Evolutionary conservation across 2,329 filamentous ascomycete genomes (phyloP), one percentile per base, ranked within the genome.

Genomic region (Diaporthe helianthi): DNA sequence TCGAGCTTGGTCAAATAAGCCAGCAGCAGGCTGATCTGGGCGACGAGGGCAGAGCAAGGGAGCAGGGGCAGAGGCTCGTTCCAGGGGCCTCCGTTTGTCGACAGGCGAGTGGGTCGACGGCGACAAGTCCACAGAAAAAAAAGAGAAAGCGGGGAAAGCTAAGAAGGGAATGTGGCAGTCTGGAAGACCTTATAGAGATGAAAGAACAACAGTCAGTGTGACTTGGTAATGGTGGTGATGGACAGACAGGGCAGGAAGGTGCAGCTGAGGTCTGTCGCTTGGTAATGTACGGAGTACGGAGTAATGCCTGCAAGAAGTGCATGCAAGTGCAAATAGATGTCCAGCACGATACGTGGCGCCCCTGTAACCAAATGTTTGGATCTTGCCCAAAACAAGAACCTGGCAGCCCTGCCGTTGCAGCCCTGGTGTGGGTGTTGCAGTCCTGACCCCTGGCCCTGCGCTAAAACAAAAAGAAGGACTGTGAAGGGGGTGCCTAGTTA

Each of bases 71-170:
- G 60, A 65, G 67, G 67, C 38, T 15, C 58, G 41, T 58, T 64
- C 52, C 58, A 33, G 41, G 60, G 60, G 58, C 67, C 60, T 64
- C 49, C 49, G 61, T 64, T 55, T 38, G 67, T 65, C 49, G 67
- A 65, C 67, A 24, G 49, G 60, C 58, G 67, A 68, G 49, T 31
- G 58, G 52, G 67, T 68, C 49, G 58, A 65, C 49, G 49, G 49
- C 38, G 36, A 41, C 15, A 17, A 46, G 31, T 54, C 51, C 58
- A 63, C 44, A 29, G 24, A 36, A 33, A 29, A 33, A 36, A 33
- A 36, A 65, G 58, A 46, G 51, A 47, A 44, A 15, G 41, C 47
- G 38, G 49, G 15, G 22, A 24, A 49, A 55, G 24, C 19, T 46
- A 44, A 22, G 13, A 44, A 51, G 38, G 29, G 67, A 60, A 38